Evolutionary conservation across 2,329 filamentous ascomycete genomes (phyloP).

Genomic region (Trichoderma pleuroti): DNA sequence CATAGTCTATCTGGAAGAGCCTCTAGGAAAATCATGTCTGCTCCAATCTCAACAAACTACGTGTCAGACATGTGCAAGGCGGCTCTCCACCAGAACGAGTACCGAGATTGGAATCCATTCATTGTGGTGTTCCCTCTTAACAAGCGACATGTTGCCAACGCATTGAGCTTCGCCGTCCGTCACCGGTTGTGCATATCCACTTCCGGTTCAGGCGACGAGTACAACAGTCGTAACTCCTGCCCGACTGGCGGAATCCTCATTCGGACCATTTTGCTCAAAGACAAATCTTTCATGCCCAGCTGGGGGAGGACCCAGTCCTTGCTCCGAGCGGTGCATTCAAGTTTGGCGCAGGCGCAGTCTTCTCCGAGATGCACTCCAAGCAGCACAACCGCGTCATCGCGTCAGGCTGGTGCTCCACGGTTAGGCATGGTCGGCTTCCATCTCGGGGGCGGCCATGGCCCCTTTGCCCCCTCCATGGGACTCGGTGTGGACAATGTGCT

Average conservation of each 20-base stretch:
- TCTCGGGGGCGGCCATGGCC: slow-evolving; percentile 41
- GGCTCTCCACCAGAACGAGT: not conserved
- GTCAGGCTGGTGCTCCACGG: not conserved
- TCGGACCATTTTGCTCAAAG: not conserved
- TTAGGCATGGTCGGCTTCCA: not conserved
- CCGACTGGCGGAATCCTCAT: not conserved
- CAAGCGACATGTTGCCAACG: not conserved
- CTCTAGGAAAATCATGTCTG: too few species aligned
- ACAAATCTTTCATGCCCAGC: not conserved
- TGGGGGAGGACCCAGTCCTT: not conserved
- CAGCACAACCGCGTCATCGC: not conserved
- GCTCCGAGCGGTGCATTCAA: not conserved
- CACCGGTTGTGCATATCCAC: not conserved
- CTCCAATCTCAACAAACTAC: too few species aligned
- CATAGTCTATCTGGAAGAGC: too few species aligned
- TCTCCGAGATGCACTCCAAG: not conserved
- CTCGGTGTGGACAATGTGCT: slow-evolving; percentile 48
- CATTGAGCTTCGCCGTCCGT: not conserved
- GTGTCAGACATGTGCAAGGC: not conserved
- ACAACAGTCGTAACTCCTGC: not conserved
- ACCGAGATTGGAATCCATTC: not conserved
- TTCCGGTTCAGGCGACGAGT: not conserved
- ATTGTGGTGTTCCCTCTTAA: not conserved
- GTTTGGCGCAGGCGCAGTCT: not conserved
- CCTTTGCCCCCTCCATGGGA: slow-evolving; percentile 40